These are phyloP conservation scores for Cystobasidium slooffiae DNA, from an alignment of 1,284 basidiomycete species.

Conservation along the genomic window DNA sequence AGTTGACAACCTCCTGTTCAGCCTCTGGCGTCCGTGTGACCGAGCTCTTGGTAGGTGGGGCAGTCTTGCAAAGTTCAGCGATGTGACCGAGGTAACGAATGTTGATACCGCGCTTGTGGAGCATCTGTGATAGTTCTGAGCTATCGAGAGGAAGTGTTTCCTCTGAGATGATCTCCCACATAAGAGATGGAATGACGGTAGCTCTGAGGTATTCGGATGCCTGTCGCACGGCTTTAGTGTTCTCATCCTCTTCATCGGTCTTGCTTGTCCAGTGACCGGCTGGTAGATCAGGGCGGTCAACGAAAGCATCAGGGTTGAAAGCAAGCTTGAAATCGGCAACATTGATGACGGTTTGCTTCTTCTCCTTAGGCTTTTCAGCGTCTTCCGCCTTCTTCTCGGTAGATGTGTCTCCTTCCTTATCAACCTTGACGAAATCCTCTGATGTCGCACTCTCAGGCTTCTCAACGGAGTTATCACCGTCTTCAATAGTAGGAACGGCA, in stretches of 20 bases:
- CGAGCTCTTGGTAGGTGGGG: not conserved
- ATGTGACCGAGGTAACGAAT: conserved; percentile 64
- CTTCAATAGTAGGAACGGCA: conserved; percentile 1
- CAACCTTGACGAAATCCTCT: conserved; percentile 57
- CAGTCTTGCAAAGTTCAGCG: conserved; percentile 48
- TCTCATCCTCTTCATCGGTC: conserved; percentile 58
- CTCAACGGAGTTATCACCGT: conserved; percentile 50
- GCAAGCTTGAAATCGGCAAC: conserved; percentile 61
- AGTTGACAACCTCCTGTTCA: conserved; percentile 38
- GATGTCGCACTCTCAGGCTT: conserved; percentile 58
- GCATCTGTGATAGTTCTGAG: conserved; percentile 59
- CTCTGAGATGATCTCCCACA: conserved; percentile 60
- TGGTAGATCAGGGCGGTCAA: conserved; percentile 55
- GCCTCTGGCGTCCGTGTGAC: conserved; percentile 17
- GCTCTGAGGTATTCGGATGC: conserved; percentile 62
- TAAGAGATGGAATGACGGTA: conserved; percentile 60
- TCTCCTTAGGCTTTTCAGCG: conserved; percentile 44
- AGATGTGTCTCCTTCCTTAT: conserved; percentile 45
- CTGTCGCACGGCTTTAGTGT: conserved; percentile 63
- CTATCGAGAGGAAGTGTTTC: conserved; percentile 60
- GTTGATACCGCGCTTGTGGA: conserved; percentile 65
- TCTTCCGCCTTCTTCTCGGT: conserved; percentile 47
- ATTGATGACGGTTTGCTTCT: conserved; percentile 49
- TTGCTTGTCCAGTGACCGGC: conserved; percentile 50
- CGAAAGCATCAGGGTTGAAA: conserved; percentile 66